Conservation (phyloP, 805 yeast species). For the Zygoascus biomembranicola region DNA sequence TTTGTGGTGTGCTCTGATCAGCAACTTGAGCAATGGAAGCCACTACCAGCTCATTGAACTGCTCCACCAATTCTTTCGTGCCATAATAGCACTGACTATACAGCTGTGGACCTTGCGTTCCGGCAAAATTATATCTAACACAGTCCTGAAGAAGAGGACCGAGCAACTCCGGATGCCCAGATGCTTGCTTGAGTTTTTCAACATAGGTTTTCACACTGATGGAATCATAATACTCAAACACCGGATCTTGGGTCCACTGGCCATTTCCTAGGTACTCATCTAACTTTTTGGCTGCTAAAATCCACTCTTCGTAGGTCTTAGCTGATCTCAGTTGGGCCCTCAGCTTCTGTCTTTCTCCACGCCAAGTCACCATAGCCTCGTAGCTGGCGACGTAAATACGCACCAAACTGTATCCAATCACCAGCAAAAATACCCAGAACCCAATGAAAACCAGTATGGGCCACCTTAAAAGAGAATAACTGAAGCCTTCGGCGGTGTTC, state of each 20-base stretch:
- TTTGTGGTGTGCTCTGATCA: slow-evolving; percentile 27
- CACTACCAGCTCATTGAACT: slow-evolving; percentile 46
- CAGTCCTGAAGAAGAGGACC: slow-evolving; percentile 55
- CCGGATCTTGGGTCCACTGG: slow-evolving; percentile 54
- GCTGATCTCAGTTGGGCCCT: slow-evolving; percentile 44
- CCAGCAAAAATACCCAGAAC: slow-evolving; percentile 46
- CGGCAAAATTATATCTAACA: slow-evolving; percentile 66
- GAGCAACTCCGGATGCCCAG: slow-evolving; percentile 35
- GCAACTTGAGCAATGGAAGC: slow-evolving; percentile 21
- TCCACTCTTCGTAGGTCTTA: slow-evolving; percentile 53
- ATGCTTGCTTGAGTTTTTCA: slow-evolving; percentile 24
- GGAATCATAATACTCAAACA: slow-evolving; percentile 62
- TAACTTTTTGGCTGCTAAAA: slow-evolving; percentile 44
- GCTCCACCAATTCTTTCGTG: slow-evolving; percentile 52
- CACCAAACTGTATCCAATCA: slow-evolving; percentile 42
- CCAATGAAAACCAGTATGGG: slow-evolving; percentile 49
- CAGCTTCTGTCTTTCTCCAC: slow-evolving; percentile 45
- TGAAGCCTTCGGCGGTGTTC: slow-evolving; percentile 26
- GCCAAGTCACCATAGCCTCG: slow-evolving; percentile 54
- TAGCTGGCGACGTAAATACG: slow-evolving; percentile 54
- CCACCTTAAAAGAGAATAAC: slow-evolving; percentile 51
- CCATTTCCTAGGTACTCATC: slow-evolving; percentile 53
- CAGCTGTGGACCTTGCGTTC: slow-evolving; percentile 61
- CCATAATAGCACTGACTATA: slow-evolving; percentile 73
- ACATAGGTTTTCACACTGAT: slow-evolving; percentile 39